These are phyloP conservation scores for Phlegmacium glaucopus DNA, from an alignment of 768 basidiomycete species.

Conservation along the genomic window DNA sequence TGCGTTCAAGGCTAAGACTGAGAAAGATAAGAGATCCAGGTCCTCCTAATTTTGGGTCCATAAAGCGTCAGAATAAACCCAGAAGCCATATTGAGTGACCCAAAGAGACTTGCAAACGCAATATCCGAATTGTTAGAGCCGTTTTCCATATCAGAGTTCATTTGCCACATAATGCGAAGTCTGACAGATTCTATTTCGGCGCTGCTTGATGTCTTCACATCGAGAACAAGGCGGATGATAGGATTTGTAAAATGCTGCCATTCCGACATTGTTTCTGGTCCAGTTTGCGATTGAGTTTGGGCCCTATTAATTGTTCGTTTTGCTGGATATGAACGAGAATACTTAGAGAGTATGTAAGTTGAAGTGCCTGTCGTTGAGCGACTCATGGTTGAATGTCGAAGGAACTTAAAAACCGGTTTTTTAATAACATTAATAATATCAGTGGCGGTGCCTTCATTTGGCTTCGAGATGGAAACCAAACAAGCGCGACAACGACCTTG, in stretches of 20 bases:
- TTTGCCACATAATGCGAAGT: slow-evolving; percentile 61
- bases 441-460: slow-evolving; percentile 9
- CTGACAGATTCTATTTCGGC: slow-evolving; percentile 60
- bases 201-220: slow-evolving; percentile 48
- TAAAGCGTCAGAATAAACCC: slow-evolving; percentile 1
- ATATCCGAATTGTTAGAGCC: slow-evolving; percentile 51
- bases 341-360: slow-evolving; percentile 57
- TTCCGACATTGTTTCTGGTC: slow-evolving; percentile 36
- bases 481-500: too few species aligned
- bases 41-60: slow-evolving; percentile 55
- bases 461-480: background rate
- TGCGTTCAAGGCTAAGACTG: slow-evolving; percentile 35
- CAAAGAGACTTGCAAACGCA: slow-evolving; percentile 53
- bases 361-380: slow-evolving; percentile 59
- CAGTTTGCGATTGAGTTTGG: slow-evolving; percentile 14
- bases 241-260: slow-evolving; percentile 84
- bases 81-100: background rate
- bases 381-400: slow-evolving; percentile 27
- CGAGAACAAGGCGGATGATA: slow-evolving; percentile 56
- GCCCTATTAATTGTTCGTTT: slow-evolving; percentile 9
- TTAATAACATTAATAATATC: background rate
- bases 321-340: slow-evolving; percentile 61
- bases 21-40: slow-evolving; percentile 69
- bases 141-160: slow-evolving; percentile 37
- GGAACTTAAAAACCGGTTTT: background rate